These are phyloP conservation scores for Hyaloperonospora brassicae DNA, from an alignment of 352 stramenopile genomes.

Conservation along the genomic window DNA sequence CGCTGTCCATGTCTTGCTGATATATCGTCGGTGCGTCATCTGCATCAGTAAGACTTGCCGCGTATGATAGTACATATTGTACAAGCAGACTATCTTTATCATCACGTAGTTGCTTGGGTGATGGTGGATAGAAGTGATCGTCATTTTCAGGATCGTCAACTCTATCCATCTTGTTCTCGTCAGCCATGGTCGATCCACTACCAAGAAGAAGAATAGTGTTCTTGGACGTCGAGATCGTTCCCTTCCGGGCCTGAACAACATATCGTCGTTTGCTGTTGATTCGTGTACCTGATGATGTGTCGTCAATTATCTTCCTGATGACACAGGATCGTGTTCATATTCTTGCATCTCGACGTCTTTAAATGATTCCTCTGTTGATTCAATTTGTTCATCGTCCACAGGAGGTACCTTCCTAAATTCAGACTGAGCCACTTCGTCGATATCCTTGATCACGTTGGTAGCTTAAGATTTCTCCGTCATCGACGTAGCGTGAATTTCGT, in stretches of 20 bases:
- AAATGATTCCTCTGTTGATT: neutral
- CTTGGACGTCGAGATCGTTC: neutral
- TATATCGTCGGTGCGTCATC: no score
- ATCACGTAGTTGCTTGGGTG: conserved; percentile 3
- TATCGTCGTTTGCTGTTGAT: neutral
- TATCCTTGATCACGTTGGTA: neutral
- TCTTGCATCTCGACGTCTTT: neutral
- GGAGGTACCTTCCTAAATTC: neutral
- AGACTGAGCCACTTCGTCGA: conserved; percentile 2
- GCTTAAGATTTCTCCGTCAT: neutral
- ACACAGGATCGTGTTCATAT: neutral
- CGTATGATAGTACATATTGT: conserved; percentile 5
- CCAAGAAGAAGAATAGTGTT: conserved; percentile 2
- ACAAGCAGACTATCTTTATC: conserved; percentile 1
- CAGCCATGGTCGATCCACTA: neutral
- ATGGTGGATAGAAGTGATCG: conserved; percentile 5
- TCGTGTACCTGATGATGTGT: neutral
- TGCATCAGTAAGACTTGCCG: conserved; percentile 6
- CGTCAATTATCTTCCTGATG: neutral
- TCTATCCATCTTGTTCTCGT: conserved; percentile 1
- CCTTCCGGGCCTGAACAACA: neutral
- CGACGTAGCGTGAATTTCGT: conserved; percentile 9
- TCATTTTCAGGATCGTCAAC: conserved; percentile 4
- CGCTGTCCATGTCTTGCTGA: no score
- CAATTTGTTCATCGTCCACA: neutral